A percentile compares a stretch with the other conserved stretches of the same genome.
Conservation (phyloP, 257 asterid species). For the Solanum chilense region DNA sequence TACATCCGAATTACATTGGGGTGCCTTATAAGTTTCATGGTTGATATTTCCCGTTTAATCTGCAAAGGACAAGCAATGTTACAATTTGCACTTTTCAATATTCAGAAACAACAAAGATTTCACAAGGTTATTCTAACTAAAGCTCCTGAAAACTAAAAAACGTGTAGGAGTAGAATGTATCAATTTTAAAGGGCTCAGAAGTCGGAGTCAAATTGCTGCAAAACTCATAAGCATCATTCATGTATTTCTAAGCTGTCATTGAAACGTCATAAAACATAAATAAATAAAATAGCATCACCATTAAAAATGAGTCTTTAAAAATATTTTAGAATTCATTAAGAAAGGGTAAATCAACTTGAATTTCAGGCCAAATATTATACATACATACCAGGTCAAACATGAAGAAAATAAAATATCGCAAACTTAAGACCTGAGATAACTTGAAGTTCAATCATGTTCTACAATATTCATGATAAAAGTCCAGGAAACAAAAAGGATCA, state of each 20-base stretch:
- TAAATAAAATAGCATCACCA: background rate
- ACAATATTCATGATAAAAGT: background rate
- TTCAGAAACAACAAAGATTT: background rate
- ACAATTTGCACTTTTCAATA: background rate
- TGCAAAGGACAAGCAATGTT: conserved; percentile 19
- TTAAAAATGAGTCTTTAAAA: background rate
- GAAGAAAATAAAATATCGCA: background rate
- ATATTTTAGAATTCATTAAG: background rate
- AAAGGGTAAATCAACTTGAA: background rate
- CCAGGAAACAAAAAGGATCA: background rate
- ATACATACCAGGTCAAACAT: background rate
- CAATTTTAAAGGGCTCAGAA: background rate
- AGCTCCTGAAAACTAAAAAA: background rate
- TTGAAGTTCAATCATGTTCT: background rate
- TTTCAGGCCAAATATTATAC: background rate
- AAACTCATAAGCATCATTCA: background rate
- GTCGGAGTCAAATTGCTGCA: background rate
- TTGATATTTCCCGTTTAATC: conserved; percentile 93
- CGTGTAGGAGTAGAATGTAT: background rate
- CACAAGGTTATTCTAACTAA: background rate
- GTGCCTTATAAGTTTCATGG: conserved; percentile 87
- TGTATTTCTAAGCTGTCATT: background rate
- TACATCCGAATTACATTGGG: conserved; percentile 89
- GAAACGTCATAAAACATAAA: background rate
- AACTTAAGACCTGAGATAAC: background rate